phyloP scores from a whole-genome alignment of 2,329 filamentous ascomycete genomes.

The Lecanosticta acicola region DNA sequence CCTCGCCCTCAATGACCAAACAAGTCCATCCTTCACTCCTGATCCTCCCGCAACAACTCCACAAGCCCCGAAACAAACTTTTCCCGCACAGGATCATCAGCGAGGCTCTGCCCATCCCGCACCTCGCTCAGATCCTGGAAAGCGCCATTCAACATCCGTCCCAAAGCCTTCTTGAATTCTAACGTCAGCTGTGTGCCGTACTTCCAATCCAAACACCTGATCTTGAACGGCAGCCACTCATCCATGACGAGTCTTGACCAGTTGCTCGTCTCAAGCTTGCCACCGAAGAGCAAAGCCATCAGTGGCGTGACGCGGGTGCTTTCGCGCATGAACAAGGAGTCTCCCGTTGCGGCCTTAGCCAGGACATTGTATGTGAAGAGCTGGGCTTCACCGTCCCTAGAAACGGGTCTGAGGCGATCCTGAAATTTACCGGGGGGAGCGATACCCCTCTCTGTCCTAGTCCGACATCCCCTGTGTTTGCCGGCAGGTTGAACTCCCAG shows the following conservation, averaged over 20 bases:
- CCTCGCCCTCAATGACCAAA: too few species aligned
- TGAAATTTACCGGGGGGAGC: too few species aligned
- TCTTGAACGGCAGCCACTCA: conserved; percentile 33
- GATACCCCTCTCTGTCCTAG: conserved; percentile 20
- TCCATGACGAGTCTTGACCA: conserved; percentile 34
- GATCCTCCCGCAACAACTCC: conserved; percentile 11
- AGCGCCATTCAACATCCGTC: conserved; percentile 26
- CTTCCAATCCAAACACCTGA: conserved; percentile 15
- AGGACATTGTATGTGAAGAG: conserved; percentile 18
- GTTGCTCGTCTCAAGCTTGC: too few species aligned
- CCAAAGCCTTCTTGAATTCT: conserved; percentile 34
- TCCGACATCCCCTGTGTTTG: conserved; percentile 21
- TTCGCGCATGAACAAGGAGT: conserved; percentile 25
- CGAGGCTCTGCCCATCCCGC: conserved; percentile 5
- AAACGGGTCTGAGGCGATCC: too few species aligned
- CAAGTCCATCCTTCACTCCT: neutral
- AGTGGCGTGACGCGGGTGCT: conserved; percentile 26
- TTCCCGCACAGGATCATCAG: conserved; percentile 19
- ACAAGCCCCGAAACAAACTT: conserved; percentile 19
- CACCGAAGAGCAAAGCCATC: conserved; percentile 30
- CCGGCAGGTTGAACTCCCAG: conserved; percentile 33
- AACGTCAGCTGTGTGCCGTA: conserved; percentile 28
- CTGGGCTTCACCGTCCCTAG: too few species aligned
- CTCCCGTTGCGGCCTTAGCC: conserved; percentile 10
- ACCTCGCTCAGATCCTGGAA: conserved; percentile 22